Conservation (phyloP, 169 alveolate species). For the Hepatocystis sp. region DNA sequence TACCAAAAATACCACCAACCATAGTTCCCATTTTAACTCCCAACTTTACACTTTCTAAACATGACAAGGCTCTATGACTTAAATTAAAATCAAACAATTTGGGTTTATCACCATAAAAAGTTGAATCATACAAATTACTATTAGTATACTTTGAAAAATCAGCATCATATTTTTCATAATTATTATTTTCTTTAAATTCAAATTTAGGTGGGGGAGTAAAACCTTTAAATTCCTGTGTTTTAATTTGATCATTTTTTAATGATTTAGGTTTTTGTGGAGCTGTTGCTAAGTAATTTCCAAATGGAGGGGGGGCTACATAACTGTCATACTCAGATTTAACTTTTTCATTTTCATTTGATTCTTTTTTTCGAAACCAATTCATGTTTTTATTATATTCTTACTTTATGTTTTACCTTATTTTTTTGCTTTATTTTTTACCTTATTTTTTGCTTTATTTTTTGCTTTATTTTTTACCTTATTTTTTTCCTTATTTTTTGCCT, state of each 20-base stretch:
- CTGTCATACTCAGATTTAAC: constrained; percentile 49
- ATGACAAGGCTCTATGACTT: constrained; percentile 86
- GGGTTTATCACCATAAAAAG: constrained; percentile 55
- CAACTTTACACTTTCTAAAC: constrained; percentile 91
- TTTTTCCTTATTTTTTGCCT: too few species aligned
- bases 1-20: constrained; percentile 94
- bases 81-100: constrained; percentile 77
- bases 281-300: constrained; percentile 58
- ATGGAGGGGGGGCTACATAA: constrained; percentile 75
- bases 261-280: constrained; percentile 73
- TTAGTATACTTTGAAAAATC: constrained; percentile 74
- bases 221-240: constrained; percentile 65
- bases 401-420: too few species aligned
- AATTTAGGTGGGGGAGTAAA: constrained; percentile 75
- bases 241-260: constrained; percentile 25
- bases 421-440: too few species aligned
- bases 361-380: constrained; percentile 76
- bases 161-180: constrained; percentile 34
- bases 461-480: too few species aligned
- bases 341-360: constrained; percentile 21
- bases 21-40: constrained; percentile 94
- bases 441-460: too few species aligned
- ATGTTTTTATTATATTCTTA: constrained; percentile 15
- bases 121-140: constrained; percentile 38
- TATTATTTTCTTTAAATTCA: constrained; percentile 70